Percentiles rank a stretch among this genome's conserved stretches.
phyloP scores from a whole-genome alignment of 2,329 filamentous ascomycete genomes.

The Colletotrichum lindemuthianum region DNA sequence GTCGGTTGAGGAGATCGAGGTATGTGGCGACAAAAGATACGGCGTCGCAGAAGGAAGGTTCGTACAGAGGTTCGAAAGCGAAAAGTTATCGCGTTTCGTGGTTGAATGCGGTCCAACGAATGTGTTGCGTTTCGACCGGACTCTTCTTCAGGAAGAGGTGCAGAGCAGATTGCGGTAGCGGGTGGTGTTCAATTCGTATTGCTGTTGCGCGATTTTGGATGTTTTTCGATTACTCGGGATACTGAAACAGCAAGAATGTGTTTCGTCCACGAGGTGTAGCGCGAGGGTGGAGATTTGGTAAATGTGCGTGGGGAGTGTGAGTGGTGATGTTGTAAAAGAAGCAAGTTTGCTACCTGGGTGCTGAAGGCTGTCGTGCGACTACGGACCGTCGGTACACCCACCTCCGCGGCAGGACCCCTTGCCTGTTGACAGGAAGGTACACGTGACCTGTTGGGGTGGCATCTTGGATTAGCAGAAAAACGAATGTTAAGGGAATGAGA shows the following conservation, averaged over 20 bases:
- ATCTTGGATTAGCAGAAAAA: not conserved
- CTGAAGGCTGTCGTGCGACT: conserved; percentile 4
- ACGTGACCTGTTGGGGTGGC: conserved; percentile 26
- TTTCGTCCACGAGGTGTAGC: conserved; percentile 34
- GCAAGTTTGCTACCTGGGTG: conserved; percentile 27
- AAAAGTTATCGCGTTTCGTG: conserved; percentile 20
- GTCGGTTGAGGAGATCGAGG: conserved; percentile 10
- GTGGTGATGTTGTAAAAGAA: conserved; percentile 30
- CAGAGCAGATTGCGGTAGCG: not conserved
- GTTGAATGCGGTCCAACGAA: conserved; percentile 1
- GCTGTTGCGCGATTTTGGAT: conserved; percentile 18
- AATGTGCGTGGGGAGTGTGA: conserved; percentile 10
- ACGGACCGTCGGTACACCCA: not conserved
- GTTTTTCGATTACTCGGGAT: conserved; percentile 21
- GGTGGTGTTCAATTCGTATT: too few relatives aligned
- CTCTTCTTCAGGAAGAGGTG: conserved; percentile 5
- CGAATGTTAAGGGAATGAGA: too few relatives aligned
- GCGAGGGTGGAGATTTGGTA: conserved; percentile 24
- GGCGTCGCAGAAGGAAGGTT: conserved; percentile 3
- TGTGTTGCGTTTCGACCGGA: conserved; percentile 15
- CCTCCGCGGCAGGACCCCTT: conserved; percentile 31
- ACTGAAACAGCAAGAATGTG: conserved; percentile 33
- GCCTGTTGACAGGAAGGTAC: conserved; percentile 13
- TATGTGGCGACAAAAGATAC: conserved; percentile 12
- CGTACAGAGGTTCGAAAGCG: not conserved